Base-by-base conservation (phyloP, 2,329 filamentous ascomycete genomes). In the Phyllachora maydis region DNA sequence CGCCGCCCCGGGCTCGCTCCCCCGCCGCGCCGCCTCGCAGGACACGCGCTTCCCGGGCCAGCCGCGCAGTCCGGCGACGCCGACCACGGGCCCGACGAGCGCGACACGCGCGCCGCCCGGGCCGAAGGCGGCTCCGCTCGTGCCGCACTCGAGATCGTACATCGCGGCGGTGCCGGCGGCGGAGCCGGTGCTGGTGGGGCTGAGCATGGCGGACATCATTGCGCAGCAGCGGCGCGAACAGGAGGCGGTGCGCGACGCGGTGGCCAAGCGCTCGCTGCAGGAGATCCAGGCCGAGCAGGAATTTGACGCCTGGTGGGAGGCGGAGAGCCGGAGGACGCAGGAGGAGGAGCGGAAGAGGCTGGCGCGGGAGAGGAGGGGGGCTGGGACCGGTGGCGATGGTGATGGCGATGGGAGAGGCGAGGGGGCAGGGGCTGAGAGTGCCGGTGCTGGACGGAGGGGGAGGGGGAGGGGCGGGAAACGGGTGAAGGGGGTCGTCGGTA, bases 251-350 rank as follows among this genome's bases (percentile, higher is more conserved):
- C 73, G 68, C 25, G 83, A 92, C 41, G 79, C 82, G 1, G 71
- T 71, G 8, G 78, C 82, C 3, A 93, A 91, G 49, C 65, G 85
- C 26, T 88, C 78, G 32, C 52, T 98, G 15, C 72, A 90, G 39
- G 88, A 95, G 32, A 98, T 98, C 28, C 88, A 98, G 43, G 70
- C 88, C 33, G 88, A 98, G 47, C 88, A 98, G 41, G 81, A 81
- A 24, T 98, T 98, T 42, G 79, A 93, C 42, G 72, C 90, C 42
- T 92, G 83, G 82, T 92, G 82, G 82, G 79, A 90, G 34, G 70
- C 76, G 31, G 83, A 92, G 45, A 81, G 72, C 36, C 60, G 61
- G 29, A 59, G 76, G 14, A 65, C 74, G 18, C 71, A 73, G 32
- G 65, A 73, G 33, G 67, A 68, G 30, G 62, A 65, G 30, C 55